Evolutionary conservation across 106 monocot genomes (phyloP).

Genomic region (Ottelia alismoides): DNA sequence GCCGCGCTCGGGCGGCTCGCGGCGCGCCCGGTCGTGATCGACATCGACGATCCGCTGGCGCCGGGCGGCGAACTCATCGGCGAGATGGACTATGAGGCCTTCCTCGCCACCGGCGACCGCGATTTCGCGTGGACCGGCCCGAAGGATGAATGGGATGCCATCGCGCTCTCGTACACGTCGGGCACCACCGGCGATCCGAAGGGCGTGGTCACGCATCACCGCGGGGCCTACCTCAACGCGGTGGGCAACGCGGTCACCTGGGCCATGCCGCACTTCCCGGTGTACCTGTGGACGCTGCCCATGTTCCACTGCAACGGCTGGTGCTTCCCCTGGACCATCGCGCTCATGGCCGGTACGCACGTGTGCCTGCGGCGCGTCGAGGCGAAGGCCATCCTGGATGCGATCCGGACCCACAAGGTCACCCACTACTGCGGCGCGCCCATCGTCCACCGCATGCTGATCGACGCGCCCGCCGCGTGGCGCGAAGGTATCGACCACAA

Average conservation of each 20-base stretch:
- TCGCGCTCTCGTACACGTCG: constrained; percentile 76
- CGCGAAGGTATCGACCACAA: constrained; percentile 2
- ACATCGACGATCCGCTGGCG: constrained; percentile 38
- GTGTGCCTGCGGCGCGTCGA: constrained; percentile 49
- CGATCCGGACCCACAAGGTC: constrained; percentile 48
- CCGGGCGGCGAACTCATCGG: no score
- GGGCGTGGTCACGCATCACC: constrained; percentile 80
- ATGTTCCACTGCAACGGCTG: constrained; percentile 99
- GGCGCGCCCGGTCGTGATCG: constrained; percentile 19
- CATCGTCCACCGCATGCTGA: constrained; percentile 34
- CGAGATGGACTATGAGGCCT: no score
- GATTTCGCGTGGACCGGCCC: constrained; percentile 1
- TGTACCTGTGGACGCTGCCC: constrained; percentile 82
- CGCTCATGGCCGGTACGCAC: constrained; percentile 70
- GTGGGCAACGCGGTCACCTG: constrained; percentile 60
- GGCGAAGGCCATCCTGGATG: constrained; percentile 42
- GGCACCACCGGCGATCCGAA: constrained; percentile 71
- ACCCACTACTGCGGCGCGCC: constrained; percentile 95
- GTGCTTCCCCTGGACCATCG: constrained; percentile 92
- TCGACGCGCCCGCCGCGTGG: constrained; percentile 9
- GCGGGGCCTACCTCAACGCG: constrained; percentile 78
- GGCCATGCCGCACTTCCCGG: constrained; percentile 56
- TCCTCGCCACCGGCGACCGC: constrained; percentile 33
- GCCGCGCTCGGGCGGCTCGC: constrained; percentile 15
- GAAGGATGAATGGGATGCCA: constrained; percentile 57